These are phyloP conservation scores for Lentinula sp. DNA, from an alignment of 768 basidiomycete species.

Conservation along the genomic window DNA sequence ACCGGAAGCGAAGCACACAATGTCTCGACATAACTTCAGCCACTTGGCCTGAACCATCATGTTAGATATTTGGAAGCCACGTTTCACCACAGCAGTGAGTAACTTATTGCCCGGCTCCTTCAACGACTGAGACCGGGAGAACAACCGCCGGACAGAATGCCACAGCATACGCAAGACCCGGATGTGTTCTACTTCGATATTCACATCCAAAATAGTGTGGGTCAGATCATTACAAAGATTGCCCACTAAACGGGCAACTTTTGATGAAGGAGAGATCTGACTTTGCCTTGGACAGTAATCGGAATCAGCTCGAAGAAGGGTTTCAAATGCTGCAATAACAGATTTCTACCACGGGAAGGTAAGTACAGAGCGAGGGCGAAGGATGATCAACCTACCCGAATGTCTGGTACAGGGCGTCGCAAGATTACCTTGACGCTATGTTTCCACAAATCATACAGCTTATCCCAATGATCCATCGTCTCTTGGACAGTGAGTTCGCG, in stretches of 20 bases:
- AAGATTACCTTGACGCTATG: constrained; percentile 15
- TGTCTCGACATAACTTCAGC: constrained; percentile 41
- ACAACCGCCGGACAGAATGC: constrained; percentile 44
- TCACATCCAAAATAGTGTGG: constrained; percentile 11
- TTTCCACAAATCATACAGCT: constrained; percentile 32
- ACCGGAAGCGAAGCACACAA: constrained; percentile 29
- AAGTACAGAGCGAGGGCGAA: not conserved
- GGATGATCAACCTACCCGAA: constrained; percentile 18
- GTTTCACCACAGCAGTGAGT: constrained; percentile 38
- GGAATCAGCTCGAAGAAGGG: constrained; percentile 46
- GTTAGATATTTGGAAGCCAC: constrained; percentile 33
- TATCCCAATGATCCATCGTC: constrained; percentile 30
- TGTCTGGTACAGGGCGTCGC: constrained; percentile 6
- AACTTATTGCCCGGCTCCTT: constrained; percentile 38
- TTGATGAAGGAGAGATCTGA: constrained; percentile 27
- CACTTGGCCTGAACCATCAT: constrained; percentile 34
- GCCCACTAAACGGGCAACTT: not conserved
- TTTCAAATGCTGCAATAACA: constrained; percentile 45
- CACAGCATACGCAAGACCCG: constrained; percentile 40
- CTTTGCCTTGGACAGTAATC: constrained; percentile 33
- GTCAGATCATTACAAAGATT: constrained; percentile 22
- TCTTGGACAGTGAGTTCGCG: constrained; percentile 31
- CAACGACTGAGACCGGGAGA: constrained; percentile 30
- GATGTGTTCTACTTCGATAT: constrained; percentile 32
- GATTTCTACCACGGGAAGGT: constrained; percentile 22